Base-by-base conservation (phyloP, 2,329 filamentous ascomycete species). In the Aspergillus texensis region DNA sequence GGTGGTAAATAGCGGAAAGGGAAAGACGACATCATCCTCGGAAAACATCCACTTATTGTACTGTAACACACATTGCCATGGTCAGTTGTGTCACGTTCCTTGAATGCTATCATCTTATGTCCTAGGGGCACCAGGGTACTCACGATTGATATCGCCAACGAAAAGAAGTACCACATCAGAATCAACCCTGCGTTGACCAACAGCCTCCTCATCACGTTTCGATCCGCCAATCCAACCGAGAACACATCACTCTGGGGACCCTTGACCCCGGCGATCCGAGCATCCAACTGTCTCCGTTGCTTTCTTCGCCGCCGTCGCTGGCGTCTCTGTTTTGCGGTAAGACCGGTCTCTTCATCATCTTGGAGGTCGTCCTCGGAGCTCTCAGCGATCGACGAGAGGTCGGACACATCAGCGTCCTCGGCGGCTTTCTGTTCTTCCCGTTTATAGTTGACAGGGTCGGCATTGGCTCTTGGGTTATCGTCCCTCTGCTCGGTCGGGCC, bases 21-120 rank as follows among this genome's bases (percentile, higher is more conserved):
- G 89, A 77, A 99, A 99, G 79, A 97, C 90, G 70, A 96, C 87
- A 69, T 91, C 88, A 69, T 90, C 86, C 65, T 90, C 86, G 73
- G 92, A 91, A 80, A 99, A 98, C 94, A 99, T 98, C 95, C 95
- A 98, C 82, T 97, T 98, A 85, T 99, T 99, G 84, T 98, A 99
- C 90, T 95, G 70, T 43, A 60, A 11, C 54, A 28, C 28, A 39
- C 21, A 28, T 9, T 24, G 26, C 46, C 46, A 21, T 9, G 32
- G 45, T 41, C 34, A 57, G 55, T 62, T 30, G 46, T 48, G 52
- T 36, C 52, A 57, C 24, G 46, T 8, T 24, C 21, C 11, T 34
- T 10, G 24, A 32, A 24, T 24, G 16, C 21, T 14, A 60, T 61
- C 53, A 60, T 61, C 53, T 30, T 30, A 32, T 36, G 9, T 57